Conservation (phyloP, 1,284 basidiomycete species). For the Marasmius sp. region DNA sequence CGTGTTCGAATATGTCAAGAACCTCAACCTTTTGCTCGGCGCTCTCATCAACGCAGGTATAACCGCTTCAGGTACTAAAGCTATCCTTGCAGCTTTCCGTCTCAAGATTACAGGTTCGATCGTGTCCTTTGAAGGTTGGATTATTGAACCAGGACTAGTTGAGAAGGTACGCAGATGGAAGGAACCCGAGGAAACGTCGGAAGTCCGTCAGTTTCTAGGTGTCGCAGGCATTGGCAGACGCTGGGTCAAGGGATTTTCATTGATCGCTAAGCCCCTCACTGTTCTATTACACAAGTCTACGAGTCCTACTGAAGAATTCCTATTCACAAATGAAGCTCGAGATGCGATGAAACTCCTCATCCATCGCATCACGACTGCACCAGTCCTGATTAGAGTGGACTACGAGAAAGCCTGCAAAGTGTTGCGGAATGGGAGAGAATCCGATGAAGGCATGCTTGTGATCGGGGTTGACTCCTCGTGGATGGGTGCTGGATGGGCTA, state of each 20-base stretch:
- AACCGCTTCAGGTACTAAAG: slow-evolving; percentile 28
- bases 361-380: slow-evolving; percentile 17
- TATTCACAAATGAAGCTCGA: slow-evolving; percentile 16
- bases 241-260: too few species aligned
- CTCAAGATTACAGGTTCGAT: slow-evolving; percentile 27
- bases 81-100: slow-evolving; percentile 18
- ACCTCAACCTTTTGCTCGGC: slow-evolving; percentile 20
- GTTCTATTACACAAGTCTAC: slow-evolving; percentile 13
- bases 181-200: too few species aligned
- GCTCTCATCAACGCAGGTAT: slow-evolving; percentile 24
- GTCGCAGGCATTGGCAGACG: too few species aligned
- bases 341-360: slow-evolving; percentile 28
- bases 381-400: slow-evolving; percentile 27
- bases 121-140: slow-evolving; percentile 29
- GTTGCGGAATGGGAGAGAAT: background rate
- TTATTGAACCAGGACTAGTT: slow-evolving; percentile 9
- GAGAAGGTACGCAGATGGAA: too few species aligned
- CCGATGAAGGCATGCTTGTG: slow-evolving; percentile 27
- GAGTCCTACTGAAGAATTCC: slow-evolving; percentile 17
- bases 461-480: slow-evolving; percentile 33
- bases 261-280: slow-evolving; percentile 29
- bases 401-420: slow-evolving; percentile 22
- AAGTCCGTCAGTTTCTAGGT: too few species aligned
- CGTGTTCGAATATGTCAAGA: background rate
- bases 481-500: slow-evolving; percentile 30